Conservation (phyloP, 1,139 yeast species). For the Candida gigantensis region DNA sequence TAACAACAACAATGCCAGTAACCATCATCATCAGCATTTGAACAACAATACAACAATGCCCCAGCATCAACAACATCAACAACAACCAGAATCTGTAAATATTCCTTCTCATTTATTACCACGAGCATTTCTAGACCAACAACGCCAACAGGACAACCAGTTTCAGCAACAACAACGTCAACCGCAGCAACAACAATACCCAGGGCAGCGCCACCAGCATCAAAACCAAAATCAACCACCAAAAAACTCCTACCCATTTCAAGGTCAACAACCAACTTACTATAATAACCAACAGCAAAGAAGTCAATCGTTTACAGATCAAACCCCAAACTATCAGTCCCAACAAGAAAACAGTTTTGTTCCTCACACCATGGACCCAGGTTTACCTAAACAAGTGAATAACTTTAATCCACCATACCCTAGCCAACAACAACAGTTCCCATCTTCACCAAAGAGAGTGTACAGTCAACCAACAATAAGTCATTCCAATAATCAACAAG, state of each 20-base stretch:
- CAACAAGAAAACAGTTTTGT: neutral
- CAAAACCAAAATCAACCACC: constrained; percentile 7
- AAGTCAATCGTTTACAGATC: constrained; percentile 3
- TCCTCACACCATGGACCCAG: constrained; percentile 3
- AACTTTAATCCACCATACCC: neutral
- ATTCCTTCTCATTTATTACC: constrained; percentile 42
- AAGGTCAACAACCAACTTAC: constrained; percentile 4
- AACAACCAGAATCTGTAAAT: constrained; percentile 9
- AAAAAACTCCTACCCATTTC: constrained; percentile 1
- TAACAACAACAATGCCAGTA: too few relatives aligned
- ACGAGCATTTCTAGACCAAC: constrained; percentile 25
- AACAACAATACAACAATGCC: neutral
- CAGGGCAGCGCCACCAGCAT: constrained; percentile 13
- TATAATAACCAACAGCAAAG: constrained; percentile 4
- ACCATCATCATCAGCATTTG: neutral
- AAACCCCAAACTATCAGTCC: neutral
- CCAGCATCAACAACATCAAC: neutral
- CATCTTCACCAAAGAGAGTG: constrained; percentile 2
- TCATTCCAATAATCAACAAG: neutral
- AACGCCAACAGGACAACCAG: constrained; percentile 7
- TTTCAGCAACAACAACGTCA: constrained; percentile 10
- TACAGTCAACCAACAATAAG: neutral
- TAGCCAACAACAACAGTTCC: neutral
- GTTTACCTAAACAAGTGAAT: neutral
- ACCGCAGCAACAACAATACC: constrained; percentile 9